Base-by-base conservation (phyloP, 2,329 filamentous ascomycete species). In the Teratosphaeria pseudoeucalypti region DNA sequence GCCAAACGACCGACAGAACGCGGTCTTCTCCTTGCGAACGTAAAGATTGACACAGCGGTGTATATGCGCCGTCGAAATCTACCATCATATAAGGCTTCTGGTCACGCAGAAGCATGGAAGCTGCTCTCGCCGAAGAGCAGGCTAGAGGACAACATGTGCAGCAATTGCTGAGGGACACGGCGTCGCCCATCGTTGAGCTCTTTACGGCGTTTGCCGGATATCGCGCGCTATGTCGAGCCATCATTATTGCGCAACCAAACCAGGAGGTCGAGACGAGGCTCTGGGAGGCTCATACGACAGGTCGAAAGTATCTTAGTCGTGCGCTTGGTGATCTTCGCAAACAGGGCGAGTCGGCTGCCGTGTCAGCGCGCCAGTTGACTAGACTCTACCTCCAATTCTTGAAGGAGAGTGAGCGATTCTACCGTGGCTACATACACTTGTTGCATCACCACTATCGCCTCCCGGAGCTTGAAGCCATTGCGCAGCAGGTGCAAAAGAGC, bases 351-450 rank as follows among this genome's bases (percentile, higher is more conserved):
- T 80, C 80, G 67, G 79, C 78, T 66, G 77, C 79, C 59, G 82
- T 85, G 54, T 81, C 84, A 74, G 85, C 84, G 68, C 85, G 92
- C 63, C 94, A 91, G 74, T 78, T 92, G 56, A 87, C 89, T 72
- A 92, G 89, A 74, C 81, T 86, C 64, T 97, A 95, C 73, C 79
- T 87, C 60, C 83, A 85, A 65, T 97, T 95, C 72, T 84, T 97
- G 66, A 95, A 92, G 74, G 87, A 86, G 54, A 88, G 90, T 65
- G 89, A 94, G 74, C 85, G 85, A 68, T 96, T 95, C 73, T 97
- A 97, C 78, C 85, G 88, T 68, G 86, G 85, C 65, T 94, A 90
- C 69, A 87, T 96, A 58, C 85, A 92, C 72, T 84, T 86, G 59
- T 79, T 96, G 27, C 85, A 87, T 57, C 78, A 78, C 19, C 78